Percentiles rank a stretch among this genome's conserved stretches.
phyloP scores from a whole-genome alignment of 345 rosid genomes.

The Syzygium grande region DNA sequence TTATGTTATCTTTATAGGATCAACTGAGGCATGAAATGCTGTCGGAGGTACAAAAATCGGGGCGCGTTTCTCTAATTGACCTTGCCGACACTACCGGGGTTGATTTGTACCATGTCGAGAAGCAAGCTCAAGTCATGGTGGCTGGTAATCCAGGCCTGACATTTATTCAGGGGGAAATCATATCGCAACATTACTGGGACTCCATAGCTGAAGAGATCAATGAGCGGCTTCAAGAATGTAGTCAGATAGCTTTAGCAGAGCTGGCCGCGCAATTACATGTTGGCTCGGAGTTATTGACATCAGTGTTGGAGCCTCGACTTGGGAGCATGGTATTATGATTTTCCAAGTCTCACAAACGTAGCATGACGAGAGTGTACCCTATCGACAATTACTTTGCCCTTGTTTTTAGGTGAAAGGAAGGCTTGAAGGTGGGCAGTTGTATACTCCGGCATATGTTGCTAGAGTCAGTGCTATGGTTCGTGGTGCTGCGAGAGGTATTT shows the following conservation, averaged over 20 bases:
- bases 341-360: neutral
- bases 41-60: constrained; percentile 47
- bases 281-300: constrained; percentile 74
- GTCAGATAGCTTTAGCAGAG: constrained; percentile 86
- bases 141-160: constrained; percentile 40
- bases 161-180: constrained; percentile 83
- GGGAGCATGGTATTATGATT: constrained; percentile 59
- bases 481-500: constrained; percentile 86
- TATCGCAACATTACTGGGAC: constrained; percentile 94
- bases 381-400: constrained; percentile 2
- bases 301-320: constrained; percentile 86
- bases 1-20: constrained; percentile 31
- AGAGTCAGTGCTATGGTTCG: constrained; percentile 93
- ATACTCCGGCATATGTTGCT: constrained; percentile 92
- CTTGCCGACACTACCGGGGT: constrained; percentile 77
- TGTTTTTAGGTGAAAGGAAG: constrained; percentile 75
- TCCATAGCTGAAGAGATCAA: constrained; percentile 84
- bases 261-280: constrained; percentile 83
- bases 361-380: neutral
- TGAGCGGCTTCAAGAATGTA: constrained; percentile 94
- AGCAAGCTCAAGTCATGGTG: constrained; percentile 64
- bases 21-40: constrained; percentile 73
- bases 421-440: constrained; percentile 96
- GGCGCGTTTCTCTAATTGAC: constrained; percentile 88
- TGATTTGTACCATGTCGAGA: constrained; percentile 92